Evolutionary conservation across 2,329 filamentous ascomycete species (phyloP).

Genomic region (Aspergillus brasiliensis): DNA sequence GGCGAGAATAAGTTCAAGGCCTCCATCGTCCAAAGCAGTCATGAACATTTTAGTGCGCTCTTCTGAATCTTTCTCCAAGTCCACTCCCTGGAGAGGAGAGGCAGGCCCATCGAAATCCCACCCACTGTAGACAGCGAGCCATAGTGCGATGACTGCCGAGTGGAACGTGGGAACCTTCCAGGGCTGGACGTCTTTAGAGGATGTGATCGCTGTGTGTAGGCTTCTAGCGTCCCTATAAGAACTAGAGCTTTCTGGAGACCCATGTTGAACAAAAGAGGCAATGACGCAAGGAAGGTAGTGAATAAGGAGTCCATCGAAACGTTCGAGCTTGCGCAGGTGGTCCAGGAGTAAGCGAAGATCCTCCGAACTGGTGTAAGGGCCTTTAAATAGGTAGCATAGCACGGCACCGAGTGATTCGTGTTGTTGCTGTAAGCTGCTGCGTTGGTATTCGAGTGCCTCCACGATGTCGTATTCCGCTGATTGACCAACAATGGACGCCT

Average conservation of each 20-base stretch:
- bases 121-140: conserved; percentile 90
- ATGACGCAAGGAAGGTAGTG: conserved; percentile 83
- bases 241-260: conserved; percentile 71
- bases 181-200: conserved; percentile 64
- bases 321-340: conserved; percentile 69
- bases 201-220: conserved; percentile 69
- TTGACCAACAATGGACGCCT: conserved; percentile 73
- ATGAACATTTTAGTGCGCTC: conserved; percentile 73
- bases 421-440: conserved; percentile 78
- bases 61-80: conserved; percentile 68
- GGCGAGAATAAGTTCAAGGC: conserved; percentile 87
- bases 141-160: conserved; percentile 77
- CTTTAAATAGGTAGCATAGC: conserved; percentile 75
- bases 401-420: conserved; percentile 88
- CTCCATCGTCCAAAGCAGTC: conserved; percentile 80
- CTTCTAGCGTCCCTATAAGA: conserved; percentile 69
- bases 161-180: conserved; percentile 78
- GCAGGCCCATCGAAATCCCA: conserved; percentile 76
- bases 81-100: conserved; percentile 61
- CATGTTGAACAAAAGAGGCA: conserved; percentile 74
- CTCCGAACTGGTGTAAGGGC: conserved; percentile 66
- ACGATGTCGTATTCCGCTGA: conserved; percentile 64
- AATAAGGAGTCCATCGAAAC: conserved; percentile 72
- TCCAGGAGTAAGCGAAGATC: conserved; percentile 75
- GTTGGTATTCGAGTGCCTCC: conserved; percentile 79